These are phyloP conservation scores for Capsella rubella DNA, from an alignment of 441 rosid genomes.

Conservation along the genomic window DNA sequence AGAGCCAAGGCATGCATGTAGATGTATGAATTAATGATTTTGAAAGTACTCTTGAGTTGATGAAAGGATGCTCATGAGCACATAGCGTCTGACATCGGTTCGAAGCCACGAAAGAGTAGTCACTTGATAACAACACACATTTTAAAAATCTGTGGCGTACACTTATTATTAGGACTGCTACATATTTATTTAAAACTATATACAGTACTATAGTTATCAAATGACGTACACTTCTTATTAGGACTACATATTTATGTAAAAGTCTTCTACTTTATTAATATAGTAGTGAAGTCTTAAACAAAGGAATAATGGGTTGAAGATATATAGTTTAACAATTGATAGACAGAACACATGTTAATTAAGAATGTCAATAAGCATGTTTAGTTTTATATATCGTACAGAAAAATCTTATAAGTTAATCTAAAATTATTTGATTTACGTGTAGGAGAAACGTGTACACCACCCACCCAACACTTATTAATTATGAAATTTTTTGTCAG, in stretches of 20 bases:
- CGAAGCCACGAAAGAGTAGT: neutral
- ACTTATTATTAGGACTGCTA: too few relatives aligned
- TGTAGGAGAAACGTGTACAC: slow-evolving; percentile 17
- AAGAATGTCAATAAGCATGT: neutral
- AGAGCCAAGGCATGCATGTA: neutral
- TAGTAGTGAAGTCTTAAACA: neutral
- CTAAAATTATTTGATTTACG: neutral
- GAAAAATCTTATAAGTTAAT: neutral
- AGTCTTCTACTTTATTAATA: neutral
- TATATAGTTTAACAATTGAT: neutral
- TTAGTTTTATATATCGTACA: neutral
- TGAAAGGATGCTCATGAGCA: neutral
- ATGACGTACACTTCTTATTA: neutral
- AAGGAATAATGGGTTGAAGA: neutral
- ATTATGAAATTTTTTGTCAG: neutral
- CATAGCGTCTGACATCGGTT: too few relatives aligned
- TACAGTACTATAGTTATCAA: neutral
- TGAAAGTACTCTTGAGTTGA: neutral
- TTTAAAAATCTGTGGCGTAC: neutral
- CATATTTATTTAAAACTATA: too few relatives aligned
- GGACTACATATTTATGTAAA: neutral
- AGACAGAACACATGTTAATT: neutral
- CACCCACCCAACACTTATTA: neutral
- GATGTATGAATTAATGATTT: neutral
- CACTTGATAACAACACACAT: neutral